Percentiles rank a stretch among this genome's conserved stretches.
phyloP scores from a whole-genome alignment of 768 basidiomycete species.

The Mycena galopus region DNA sequence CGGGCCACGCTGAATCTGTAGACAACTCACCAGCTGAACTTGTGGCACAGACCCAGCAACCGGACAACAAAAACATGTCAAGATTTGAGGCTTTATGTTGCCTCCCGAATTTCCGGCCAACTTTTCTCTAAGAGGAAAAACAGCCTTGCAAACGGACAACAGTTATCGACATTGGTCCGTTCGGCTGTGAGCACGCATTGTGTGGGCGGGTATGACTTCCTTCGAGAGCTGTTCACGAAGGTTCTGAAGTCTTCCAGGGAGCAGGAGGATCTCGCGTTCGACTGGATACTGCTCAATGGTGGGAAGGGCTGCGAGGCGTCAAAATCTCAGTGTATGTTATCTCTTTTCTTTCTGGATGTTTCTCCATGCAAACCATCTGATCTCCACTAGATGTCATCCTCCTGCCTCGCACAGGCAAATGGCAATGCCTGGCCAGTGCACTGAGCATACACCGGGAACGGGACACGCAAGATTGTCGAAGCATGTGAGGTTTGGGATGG shows the following conservation, averaged over 20 bases:
- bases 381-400: constrained; percentile 54
- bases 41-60: no score
- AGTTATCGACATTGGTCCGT: no score
- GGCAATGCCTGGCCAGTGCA: constrained; percentile 65
- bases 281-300: constrained; percentile 95
- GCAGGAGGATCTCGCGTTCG: constrained; percentile 91
- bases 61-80: no score
- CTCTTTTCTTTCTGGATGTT: constrained; percentile 8
- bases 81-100: no score
- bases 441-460: constrained; percentile 70
- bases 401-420: constrained; percentile 63
- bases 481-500: no score
- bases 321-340: constrained; percentile 65
- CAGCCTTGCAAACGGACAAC: no score
- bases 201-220: constrained; percentile 99
- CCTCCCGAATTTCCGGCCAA: no score
- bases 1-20: no score
- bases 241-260: constrained; percentile 91
- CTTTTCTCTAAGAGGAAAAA: no score
- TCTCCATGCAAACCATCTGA: constrained; percentile 15
- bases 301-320: constrained; percentile 97
- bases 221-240: constrained; percentile 94
- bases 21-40: no score
- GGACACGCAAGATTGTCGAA: no score
- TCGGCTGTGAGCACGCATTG: no score